Evolutionary conservation across 1,284 basidiomycete species (phyloP).

Genomic region (Trichosporon sp.): DNA sequence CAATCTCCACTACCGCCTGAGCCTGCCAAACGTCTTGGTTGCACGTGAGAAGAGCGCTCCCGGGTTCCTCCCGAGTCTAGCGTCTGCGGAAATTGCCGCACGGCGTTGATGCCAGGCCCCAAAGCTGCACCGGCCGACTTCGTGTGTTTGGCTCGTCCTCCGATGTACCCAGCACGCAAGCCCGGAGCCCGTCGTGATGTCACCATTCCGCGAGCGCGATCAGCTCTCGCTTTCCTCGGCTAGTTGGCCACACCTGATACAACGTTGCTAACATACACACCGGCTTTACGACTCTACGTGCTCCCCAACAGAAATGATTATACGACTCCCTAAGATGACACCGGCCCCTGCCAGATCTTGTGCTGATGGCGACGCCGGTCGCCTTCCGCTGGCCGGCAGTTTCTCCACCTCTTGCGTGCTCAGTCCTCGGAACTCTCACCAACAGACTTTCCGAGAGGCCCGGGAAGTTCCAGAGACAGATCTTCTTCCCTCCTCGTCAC

Average conservation of each 20-base stretch:
- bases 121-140: too few species aligned
- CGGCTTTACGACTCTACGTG: not conserved
- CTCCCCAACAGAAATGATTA: not conserved
- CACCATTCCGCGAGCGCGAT: not conserved
- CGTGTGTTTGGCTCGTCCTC: not conserved
- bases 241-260: not conserved
- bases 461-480: not conserved
- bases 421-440: too few species aligned
- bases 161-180: not conserved
- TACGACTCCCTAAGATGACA: not conserved
- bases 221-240: not conserved
- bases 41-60: not conserved
- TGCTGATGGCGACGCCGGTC: too few species aligned
- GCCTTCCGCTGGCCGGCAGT: too few species aligned
- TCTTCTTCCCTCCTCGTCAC: not conserved
- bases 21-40: not conserved
- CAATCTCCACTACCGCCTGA: not conserved
- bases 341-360: too few species aligned
- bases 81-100: not conserved
- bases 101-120: too few species aligned
- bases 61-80: not conserved
- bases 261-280: constrained; percentile 14
- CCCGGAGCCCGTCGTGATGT: not conserved
- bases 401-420: not conserved
- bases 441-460: not conserved